Evolutionary conservation across 2,329 filamentous ascomycete species (phyloP).

Genomic region (Fusarium staphyleae): DNA sequence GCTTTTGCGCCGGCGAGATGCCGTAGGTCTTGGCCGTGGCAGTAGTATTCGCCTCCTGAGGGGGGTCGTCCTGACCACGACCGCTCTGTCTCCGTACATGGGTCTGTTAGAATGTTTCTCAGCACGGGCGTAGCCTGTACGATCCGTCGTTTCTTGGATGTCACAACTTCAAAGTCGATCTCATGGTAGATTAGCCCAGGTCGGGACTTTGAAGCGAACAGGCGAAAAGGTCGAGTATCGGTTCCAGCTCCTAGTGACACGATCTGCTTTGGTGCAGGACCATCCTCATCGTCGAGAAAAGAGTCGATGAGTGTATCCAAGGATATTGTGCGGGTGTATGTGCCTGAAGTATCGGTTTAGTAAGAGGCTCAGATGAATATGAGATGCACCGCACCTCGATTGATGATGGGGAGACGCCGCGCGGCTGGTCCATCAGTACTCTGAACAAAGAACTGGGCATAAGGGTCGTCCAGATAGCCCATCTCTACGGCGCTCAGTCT

Average conservation of each 20-base stretch:
- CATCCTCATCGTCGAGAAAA: conserved; percentile 64
- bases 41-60: conserved; percentile 56
- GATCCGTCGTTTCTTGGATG: conserved; percentile 67
- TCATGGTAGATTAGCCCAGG: conserved; percentile 80
- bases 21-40: conserved; percentile 75
- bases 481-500: conserved; percentile 86
- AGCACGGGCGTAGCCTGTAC: conserved; percentile 57
- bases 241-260: conserved; percentile 93
- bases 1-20: conserved; percentile 2
- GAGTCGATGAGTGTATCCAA: conserved; percentile 78
- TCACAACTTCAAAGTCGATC: conserved; percentile 83
- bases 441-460: conserved; percentile 73
- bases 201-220: conserved; percentile 59
- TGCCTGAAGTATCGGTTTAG: conserved; percentile 63
- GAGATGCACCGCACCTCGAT: conserved; percentile 70
- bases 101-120: conserved; percentile 48
- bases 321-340: conserved; percentile 87
- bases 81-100: conserved; percentile 41
- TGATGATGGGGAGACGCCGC: conserved; percentile 87
- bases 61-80: conserved; percentile 55
- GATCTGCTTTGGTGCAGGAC: conserved; percentile 68
- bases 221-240: conserved; percentile 85
- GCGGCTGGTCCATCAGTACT: conserved; percentile 54
- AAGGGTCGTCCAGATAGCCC: conserved; percentile 85
- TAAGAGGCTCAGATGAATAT: neutral